A percentile compares a stretch with the other conserved stretches of the same genome.
These are phyloP conservation scores for Botrytis tulipae DNA, from an alignment of 2,329 filamentous ascomycete species.

Conservation along the genomic window DNA sequence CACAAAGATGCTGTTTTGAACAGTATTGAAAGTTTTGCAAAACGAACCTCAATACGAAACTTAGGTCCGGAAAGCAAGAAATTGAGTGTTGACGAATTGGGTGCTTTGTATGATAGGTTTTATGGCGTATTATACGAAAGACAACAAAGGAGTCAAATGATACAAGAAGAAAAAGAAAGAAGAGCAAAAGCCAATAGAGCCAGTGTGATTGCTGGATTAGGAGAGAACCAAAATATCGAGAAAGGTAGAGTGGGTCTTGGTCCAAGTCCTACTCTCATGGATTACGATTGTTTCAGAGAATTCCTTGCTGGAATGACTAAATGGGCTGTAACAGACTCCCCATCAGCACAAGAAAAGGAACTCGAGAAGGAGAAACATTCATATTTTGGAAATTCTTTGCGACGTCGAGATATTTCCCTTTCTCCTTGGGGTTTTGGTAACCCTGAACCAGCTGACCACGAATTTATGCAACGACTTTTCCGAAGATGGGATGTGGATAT, in stretches of 20 bases:
- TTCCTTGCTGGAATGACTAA: constrained; percentile 86
- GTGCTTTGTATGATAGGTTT: constrained; percentile 89
- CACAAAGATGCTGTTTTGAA: constrained; percentile 93
- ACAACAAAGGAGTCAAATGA: constrained; percentile 75
- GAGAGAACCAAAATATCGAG: constrained; percentile 59
- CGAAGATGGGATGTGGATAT: constrained; percentile 81
- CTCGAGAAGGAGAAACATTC: constrained; percentile 55
- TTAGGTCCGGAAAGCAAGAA: constrained; percentile 94
- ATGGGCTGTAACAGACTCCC: constrained; percentile 91
- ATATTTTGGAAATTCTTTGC: constrained; percentile 58
- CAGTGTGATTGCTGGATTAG: constrained; percentile 45
- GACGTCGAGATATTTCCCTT: constrained; percentile 37
- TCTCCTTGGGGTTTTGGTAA: constrained; percentile 56
- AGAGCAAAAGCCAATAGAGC: constrained; percentile 60
- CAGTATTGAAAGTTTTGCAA: constrained; percentile 96
- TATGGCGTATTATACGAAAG: constrained; percentile 90
- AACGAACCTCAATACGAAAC: constrained; percentile 93
- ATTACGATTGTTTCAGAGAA: constrained; percentile 93
- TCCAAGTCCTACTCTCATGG: constrained; percentile 89
- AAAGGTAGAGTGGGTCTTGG: constrained; percentile 85
- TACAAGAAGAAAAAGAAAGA: constrained; percentile 72
- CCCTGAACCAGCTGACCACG: constrained; percentile 81
- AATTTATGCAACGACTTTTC: constrained; percentile 88
- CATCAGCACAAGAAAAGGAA: constrained; percentile 54
- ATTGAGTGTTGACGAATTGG: constrained; percentile 79